Percentiles rank a stretch among this genome's conserved stretches.
Evolutionary conservation across 805 yeast genomes (phyloP).

Genomic region (Metschnikowia drakensbergensis): DNA sequence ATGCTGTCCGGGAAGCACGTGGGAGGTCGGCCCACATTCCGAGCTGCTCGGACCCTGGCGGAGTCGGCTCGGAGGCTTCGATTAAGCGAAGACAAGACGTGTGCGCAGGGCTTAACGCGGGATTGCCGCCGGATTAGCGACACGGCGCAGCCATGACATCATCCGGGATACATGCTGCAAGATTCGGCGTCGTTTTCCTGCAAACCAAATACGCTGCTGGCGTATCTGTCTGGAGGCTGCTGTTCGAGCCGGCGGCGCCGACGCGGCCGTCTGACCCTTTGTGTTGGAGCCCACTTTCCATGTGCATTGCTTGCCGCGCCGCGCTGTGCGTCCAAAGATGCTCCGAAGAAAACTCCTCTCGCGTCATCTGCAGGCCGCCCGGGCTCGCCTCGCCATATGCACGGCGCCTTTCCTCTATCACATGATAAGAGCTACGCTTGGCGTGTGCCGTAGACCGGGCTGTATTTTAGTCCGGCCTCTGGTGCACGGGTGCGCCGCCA

Average conservation of each 20-base stretch:
- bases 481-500: background rate
- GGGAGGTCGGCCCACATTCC: no score
- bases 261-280: no score
- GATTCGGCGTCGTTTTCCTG: background rate
- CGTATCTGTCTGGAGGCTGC: no score
- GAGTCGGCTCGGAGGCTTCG: background rate
- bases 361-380: background rate
- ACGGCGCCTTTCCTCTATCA: background rate
- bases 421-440: constrained; percentile 4
- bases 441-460: background rate
- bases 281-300: no score
- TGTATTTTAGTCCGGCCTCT: background rate
- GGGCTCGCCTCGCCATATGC: background rate
- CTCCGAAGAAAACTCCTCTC: background rate
- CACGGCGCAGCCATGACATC: background rate
- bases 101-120: constrained; percentile 1
- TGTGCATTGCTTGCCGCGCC: no score
- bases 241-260: no score
- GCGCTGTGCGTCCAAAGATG: no score
- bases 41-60: no score
- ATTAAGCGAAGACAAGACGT: background rate
- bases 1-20: no score
- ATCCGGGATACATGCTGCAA: background rate
- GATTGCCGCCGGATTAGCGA: constrained; percentile 1
- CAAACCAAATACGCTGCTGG: background rate